Evolutionary conservation across 768 basidiomycete species (phyloP).

Genomic region (Strobilomyces confusus): DNA sequence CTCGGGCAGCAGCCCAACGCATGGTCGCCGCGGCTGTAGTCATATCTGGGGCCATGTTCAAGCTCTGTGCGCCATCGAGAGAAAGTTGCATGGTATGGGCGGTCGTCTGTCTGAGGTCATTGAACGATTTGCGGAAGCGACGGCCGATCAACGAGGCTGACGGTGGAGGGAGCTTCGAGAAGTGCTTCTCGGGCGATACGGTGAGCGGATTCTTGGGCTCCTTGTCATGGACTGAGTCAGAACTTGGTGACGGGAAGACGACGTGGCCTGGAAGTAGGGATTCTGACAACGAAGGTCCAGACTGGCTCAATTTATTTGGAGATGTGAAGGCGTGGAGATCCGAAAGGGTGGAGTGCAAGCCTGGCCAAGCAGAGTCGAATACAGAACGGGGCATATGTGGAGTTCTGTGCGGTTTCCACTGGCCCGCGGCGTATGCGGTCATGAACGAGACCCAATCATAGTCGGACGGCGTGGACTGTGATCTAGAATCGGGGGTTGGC

Average conservation of each 20-base stretch:
- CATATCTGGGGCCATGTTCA: conserved; percentile 44
- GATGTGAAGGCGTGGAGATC: conserved; percentile 5
- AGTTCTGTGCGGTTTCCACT: conserved; percentile 74
- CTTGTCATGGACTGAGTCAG: conserved; percentile 16
- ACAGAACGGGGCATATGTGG: conserved; percentile 52
- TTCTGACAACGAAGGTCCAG: conserved; percentile 10
- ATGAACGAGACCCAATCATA: conserved; percentile 77
- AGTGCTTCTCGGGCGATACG: conserved; percentile 25
- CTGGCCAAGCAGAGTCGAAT: conserved; percentile 20
- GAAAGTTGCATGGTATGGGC: conserved; percentile 26
- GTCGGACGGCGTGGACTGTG: conserved; percentile 25
- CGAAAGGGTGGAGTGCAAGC: conserved; percentile 6
- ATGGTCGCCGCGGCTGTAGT: conserved; percentile 75
- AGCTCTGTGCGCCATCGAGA: conserved; percentile 27
- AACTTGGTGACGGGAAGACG: conserved; percentile 7
- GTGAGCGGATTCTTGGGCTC: conserved; percentile 17
- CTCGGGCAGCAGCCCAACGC: conserved; percentile 79
- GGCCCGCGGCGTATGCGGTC: conserved; percentile 67
- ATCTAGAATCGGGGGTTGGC: conserved; percentile 13
- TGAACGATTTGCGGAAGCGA: conserved; percentile 45
- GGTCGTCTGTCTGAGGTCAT: conserved; percentile 36
- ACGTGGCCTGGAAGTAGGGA: conserved; percentile 4
- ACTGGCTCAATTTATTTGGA: conserved; percentile 8
- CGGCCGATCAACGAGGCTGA: conserved; percentile 31
- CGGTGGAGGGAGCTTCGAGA: conserved; percentile 24